Evolutionary conservation across 2,329 filamentous ascomycete species (phyloP).

Genomic region (Chalaropsis thielavioides): DNA sequence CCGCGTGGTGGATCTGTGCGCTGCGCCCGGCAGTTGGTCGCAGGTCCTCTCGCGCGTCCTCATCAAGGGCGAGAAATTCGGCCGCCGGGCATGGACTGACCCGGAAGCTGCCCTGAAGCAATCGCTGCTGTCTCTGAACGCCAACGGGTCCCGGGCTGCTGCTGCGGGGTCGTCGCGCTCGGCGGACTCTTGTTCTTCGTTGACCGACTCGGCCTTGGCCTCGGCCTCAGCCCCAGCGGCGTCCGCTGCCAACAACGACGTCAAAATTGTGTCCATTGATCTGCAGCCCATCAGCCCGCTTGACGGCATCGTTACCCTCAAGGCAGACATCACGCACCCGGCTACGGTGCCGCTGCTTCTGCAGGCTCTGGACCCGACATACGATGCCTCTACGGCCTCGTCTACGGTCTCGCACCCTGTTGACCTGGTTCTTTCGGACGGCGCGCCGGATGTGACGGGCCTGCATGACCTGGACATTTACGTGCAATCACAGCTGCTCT

Average conservation of each 20-base stretch:
- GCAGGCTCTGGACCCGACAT: conserved; percentile 63
- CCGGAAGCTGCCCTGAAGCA: conserved; percentile 48
- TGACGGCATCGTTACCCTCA: conserved; percentile 79
- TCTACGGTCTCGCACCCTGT: conserved; percentile 57
- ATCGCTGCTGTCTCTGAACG: conserved; percentile 11
- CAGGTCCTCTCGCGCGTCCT: conserved; percentile 88
- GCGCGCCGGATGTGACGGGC: conserved; percentile 90
- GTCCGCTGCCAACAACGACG: conserved; percentile 18
- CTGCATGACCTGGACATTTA: conserved; percentile 97
- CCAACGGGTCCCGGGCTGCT: conserved; percentile 13
- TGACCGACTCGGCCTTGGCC: conserved; percentile 19
- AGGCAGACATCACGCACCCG: conserved; percentile 94
- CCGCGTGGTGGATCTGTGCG: conserved; percentile 87
- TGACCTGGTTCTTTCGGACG: conserved; percentile 88
- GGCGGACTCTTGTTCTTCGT: conserved; percentile 42
- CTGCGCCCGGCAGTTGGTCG: conserved; percentile 91
- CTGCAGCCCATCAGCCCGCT: conserved; percentile 90
- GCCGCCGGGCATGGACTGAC: conserved; percentile 73
- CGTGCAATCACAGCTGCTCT: conserved; percentile 88
- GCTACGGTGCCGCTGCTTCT: conserved; percentile 84
- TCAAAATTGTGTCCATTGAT: conserved; percentile 86
- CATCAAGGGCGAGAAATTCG: conserved; percentile 86
- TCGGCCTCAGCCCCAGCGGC: neutral
- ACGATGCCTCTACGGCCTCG: conserved; percentile 31
- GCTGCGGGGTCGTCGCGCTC: conserved; percentile 7